phyloP scores from a whole-genome alignment of 768 basidiomycete species.

The Inosperma sp. region DNA sequence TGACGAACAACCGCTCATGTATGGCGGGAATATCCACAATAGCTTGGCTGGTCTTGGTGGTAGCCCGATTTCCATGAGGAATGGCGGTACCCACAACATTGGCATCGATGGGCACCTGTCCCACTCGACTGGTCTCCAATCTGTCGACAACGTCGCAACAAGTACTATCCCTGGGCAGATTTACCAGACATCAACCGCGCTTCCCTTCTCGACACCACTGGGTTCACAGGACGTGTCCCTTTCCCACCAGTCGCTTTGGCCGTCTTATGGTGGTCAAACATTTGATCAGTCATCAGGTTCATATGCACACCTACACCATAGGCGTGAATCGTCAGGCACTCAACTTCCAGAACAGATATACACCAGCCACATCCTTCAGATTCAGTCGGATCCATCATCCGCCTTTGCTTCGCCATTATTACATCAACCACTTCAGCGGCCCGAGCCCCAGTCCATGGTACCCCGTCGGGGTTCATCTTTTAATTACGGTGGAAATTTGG shows the following conservation, averaged over 20 bases:
- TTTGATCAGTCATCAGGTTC: background rate
- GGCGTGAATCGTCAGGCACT: background rate
- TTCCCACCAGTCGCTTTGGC: slow-evolving; percentile 33
- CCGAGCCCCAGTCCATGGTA: no score
- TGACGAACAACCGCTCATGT: slow-evolving; percentile 43
- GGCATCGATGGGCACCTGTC: background rate
- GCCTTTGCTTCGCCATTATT: no score
- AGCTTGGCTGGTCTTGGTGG: background rate
- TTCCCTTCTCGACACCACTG: slow-evolving; percentile 28
- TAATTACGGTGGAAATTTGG: no score
- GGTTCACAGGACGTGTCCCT: slow-evolving; percentile 24
- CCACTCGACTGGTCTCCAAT: background rate
- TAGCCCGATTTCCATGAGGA: background rate
- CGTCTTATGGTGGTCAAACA: slow-evolving; percentile 17
- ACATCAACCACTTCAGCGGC: no score
- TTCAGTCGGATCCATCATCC: no score
- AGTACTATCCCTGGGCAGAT: slow-evolving; percentile 14
- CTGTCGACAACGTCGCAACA: slow-evolving; percentile 19
- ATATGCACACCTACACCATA: background rate
- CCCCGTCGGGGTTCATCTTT: no score
- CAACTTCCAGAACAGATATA: background rate
- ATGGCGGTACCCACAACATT: background rate
- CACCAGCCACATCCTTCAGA: no score
- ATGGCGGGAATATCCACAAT: slow-evolving; percentile 20
- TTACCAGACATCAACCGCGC: slow-evolving; percentile 23